Evolutionary conservation across 108 stramenopile species (phyloP).

Genomic region (Stephanodiscus triporus): DNA sequence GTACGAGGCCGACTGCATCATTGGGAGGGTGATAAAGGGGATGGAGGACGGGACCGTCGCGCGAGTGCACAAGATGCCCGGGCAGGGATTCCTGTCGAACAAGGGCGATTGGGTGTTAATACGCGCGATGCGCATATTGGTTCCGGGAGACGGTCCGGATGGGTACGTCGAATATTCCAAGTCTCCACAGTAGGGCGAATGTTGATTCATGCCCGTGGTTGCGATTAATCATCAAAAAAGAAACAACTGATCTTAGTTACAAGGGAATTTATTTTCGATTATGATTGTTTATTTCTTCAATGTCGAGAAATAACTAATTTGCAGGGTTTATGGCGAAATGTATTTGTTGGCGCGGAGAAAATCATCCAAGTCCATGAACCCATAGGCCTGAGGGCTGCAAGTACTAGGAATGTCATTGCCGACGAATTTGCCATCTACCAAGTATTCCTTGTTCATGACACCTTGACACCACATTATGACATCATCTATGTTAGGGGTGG

Average conservation of each 20-base stretch:
- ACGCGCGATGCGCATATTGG: slow-evolving; percentile 59
- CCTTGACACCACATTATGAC: slow-evolving; percentile 65
- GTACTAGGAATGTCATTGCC: slow-evolving; percentile 52
- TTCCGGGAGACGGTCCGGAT: slow-evolving; percentile 30
- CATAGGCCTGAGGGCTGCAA: slow-evolving; percentile 55
- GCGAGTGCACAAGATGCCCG: slow-evolving; percentile 66
- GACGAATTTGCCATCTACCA: slow-evolving; percentile 48
- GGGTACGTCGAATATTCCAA: slow-evolving; percentile 45
- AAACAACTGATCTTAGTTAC: too few relatives aligned
- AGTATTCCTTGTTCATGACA: slow-evolving; percentile 57
- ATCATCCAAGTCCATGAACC: slow-evolving; percentile 53
- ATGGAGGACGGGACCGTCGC: slow-evolving; percentile 62
- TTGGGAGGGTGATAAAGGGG: slow-evolving; percentile 79
- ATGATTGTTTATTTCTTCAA: too few relatives aligned
- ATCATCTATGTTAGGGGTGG: slow-evolving; percentile 60
- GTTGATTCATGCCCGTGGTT: too few relatives aligned
- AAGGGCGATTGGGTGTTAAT: slow-evolving; percentile 63
- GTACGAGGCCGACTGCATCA: slow-evolving; percentile 90
- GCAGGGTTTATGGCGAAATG: background rate
- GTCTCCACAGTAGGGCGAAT: slow-evolving; percentile 18
- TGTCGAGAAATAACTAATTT: too few relatives aligned
- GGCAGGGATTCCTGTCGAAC: slow-evolving; percentile 55
- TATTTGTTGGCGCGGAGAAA: slow-evolving; percentile 56
- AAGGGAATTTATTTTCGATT: too few relatives aligned
- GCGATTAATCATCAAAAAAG: too few relatives aligned